Conservation (phyloP, 768 basidiomycete species). For the Collybiopsis confluens region DNA sequence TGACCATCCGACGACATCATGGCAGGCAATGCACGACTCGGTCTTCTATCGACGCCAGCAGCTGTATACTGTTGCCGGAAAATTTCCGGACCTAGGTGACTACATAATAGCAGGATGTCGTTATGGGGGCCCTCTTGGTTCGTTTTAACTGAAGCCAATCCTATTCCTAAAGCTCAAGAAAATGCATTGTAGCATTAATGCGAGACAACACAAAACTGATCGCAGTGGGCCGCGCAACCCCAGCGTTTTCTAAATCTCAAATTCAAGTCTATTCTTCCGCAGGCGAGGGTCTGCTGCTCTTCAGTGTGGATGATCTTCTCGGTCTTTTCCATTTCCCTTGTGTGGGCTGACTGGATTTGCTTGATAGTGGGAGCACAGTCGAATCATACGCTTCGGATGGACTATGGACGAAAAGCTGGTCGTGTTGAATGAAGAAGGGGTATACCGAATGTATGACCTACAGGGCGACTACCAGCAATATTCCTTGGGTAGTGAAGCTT, state of each 20-base stretch:
- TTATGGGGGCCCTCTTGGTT: conserved; percentile 88
- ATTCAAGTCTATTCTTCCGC: conserved; percentile 86
- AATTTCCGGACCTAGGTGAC: conserved; percentile 73
- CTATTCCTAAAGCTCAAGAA: background rate
- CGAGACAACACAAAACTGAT: conserved; percentile 80
- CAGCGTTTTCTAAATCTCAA: conserved; percentile 68
- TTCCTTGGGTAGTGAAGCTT: conserved; percentile 78
- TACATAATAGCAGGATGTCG: conserved; percentile 78
- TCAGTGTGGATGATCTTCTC: conserved; percentile 60
- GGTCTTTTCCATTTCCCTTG: conserved; percentile 21
- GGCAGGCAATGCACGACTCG: conserved; percentile 88
- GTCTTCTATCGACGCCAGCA: conserved; percentile 87
- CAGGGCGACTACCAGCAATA: conserved; percentile 83
- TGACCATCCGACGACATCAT: conserved; percentile 76
- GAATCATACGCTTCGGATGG: conserved; percentile 81
- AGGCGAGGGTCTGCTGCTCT: conserved; percentile 62
- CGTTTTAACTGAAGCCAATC: conserved; percentile 14
- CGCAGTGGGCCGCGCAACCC: conserved; percentile 55
- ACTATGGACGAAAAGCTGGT: conserved; percentile 77
- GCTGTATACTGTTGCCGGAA: conserved; percentile 78
- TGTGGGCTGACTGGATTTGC: conserved; percentile 39
- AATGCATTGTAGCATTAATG: conserved; percentile 65
- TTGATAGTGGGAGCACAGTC: conserved; percentile 84
- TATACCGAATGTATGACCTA: conserved; percentile 85
- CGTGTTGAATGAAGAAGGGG: conserved; percentile 88